Base-by-base conservation (phyloP, 2,329 filamentous ascomycete species). In the Atkinsonella hypoxylon region DNA sequence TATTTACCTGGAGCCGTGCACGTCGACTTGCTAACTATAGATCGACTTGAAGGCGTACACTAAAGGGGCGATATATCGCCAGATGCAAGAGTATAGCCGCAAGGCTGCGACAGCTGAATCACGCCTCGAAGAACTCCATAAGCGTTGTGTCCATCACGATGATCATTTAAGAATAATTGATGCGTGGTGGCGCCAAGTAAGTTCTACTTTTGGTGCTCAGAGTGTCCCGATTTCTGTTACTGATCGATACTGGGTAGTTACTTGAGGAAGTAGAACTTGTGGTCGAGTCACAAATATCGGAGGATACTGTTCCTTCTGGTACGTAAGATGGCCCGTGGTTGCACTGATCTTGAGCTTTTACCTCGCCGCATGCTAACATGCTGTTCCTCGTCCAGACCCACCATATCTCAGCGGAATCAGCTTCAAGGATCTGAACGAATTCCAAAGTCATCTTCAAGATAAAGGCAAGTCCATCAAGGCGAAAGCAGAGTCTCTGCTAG, bases 41-140 rank as follows among this genome's bases (percentile, higher is more conserved):
- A 17, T 32, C 12, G 8, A 38, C 54, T 54, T 58, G 31, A 30
- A 70, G 67, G 56, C 63, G 49, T 70, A 69, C 54, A 70, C 66
- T 54, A 98, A 97, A 72, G 93, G 95, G 73, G 93, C 93, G 56
- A 95, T 98, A 65, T 85, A 87, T 62, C 88, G 94, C 52, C 91
- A 96, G 71, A 95, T 98, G 89, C 87, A 89, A 64, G 93, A 97
- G 70, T 96, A 95, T 70, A 95, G 95, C 70, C 83, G 93, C 59
- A 89, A 95, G 65, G 90, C 89, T 65, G 76, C 78, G 52, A 86
- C 85, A 40, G 73, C 94, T 55, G 90, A 97, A 71, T 75, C 81
- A 52, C 86, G 87, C 62, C 74, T 96, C 54, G 84, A 84, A 63
- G 87, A 95, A 57, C 73, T 94, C 55, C 80, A 87, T 57, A 89